A percentile compares a stretch with the other conserved stretches of the same genome.
Conservation (phyloP, 139 green algal genomes). For the Pleodorina starrii region DNA sequence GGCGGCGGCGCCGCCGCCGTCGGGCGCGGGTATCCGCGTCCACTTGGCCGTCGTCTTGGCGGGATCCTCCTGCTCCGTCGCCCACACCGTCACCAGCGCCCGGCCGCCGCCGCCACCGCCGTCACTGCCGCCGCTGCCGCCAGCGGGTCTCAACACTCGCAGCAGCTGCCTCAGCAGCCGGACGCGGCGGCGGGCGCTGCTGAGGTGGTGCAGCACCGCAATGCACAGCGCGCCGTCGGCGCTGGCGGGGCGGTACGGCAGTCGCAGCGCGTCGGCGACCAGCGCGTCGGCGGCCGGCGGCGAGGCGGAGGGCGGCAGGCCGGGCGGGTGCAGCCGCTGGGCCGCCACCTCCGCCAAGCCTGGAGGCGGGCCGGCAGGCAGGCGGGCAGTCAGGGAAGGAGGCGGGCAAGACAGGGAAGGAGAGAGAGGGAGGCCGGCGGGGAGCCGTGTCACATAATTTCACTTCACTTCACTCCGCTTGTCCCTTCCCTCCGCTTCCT, state of each 20-base stretch:
- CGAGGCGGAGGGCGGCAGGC: constrained; percentile 3
- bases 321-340: constrained; percentile 53
- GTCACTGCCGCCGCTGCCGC: constrained; percentile 64
- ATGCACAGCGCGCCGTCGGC: constrained; percentile 96
- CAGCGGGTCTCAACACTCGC: constrained; percentile 71
- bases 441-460: too few relatives aligned
- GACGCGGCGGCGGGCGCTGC: constrained; percentile 73
- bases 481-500: too few relatives aligned
- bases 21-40: constrained; percentile 65
- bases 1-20: background rate
- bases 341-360: constrained; percentile 71
- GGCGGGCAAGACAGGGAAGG: too few relatives aligned
- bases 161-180: constrained; percentile 84
- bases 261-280: constrained; percentile 84
- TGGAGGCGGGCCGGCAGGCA: too few relatives aligned
- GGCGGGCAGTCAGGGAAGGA: too few relatives aligned
- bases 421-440: too few relatives aligned
- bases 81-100: constrained; percentile 92
- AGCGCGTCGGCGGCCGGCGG: constrained; percentile 79
- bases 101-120: constrained; percentile 86
- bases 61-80: constrained; percentile 87
- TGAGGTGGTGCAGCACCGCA: constrained; percentile 97
- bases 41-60: constrained; percentile 92
- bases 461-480: too few relatives aligned
- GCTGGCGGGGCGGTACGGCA: constrained; percentile 80